A percentile compares a stretch with the other conserved stretches of the same genome.
Evolutionary conservation across 2,329 filamentous ascomycete species (phyloP).

Genomic region (Stylonectria norvegica): DNA sequence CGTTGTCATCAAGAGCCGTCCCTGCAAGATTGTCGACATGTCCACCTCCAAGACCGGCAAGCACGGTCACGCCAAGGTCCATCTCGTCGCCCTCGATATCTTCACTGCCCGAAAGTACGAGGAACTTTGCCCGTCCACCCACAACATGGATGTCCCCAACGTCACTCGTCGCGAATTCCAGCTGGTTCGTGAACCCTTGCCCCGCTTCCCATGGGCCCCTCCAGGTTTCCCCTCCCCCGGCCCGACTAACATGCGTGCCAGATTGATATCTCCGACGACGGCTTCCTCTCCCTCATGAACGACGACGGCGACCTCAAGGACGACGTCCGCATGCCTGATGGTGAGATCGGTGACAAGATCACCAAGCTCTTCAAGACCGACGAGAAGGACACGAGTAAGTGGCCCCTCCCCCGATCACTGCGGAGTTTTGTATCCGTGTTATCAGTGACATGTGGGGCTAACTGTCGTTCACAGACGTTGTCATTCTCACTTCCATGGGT

Average conservation of each 20-base stretch:
- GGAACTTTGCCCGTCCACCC: slow-evolving; percentile 96
- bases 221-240: slow-evolving; percentile 7
- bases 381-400: slow-evolving; percentile 93
- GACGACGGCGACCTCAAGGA: slow-evolving; percentile 86
- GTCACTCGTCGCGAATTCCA: slow-evolving; percentile 88
- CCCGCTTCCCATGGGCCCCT: slow-evolving; percentile 20
- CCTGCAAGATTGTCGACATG: slow-evolving; percentile 99
- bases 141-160: slow-evolving; percentile 97
- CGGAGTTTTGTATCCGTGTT: not conserved
- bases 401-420: slow-evolving; percentile 3
- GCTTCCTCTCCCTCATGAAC: slow-evolving; percentile 90
- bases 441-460: slow-evolving; percentile 5
- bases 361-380: slow-evolving; percentile 72
- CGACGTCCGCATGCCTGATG: slow-evolving; percentile 89
- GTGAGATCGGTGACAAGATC: slow-evolving; percentile 86
- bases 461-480: slow-evolving; percentile 64
- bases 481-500: slow-evolving; percentile 92
- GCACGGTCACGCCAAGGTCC: slow-evolving; percentile 99
- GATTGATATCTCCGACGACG: slow-evolving; percentile 92
- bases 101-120: slow-evolving; percentile 99
- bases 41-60: slow-evolving; percentile 99
- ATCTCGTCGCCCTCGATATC: slow-evolving; percentile 96
- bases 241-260: slow-evolving; percentile 37
- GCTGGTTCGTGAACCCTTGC: slow-evolving; percentile 65
- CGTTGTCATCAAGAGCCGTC: slow-evolving; percentile 97